These are phyloP conservation scores for Erodium trifolium DNA, from an alignment of 441 rosid species.

Conservation along the genomic window DNA sequence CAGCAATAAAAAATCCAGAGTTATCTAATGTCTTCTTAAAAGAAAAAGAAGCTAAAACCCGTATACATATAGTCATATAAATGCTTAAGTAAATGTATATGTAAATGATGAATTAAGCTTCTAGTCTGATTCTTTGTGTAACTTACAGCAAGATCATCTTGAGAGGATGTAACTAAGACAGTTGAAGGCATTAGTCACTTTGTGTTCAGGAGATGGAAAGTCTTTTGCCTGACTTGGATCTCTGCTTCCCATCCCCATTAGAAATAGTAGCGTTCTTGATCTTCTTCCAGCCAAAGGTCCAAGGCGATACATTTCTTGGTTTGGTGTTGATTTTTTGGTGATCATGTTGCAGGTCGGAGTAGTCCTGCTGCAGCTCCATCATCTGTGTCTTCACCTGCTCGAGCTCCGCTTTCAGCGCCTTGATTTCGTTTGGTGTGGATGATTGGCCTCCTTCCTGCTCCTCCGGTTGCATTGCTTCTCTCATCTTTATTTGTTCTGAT, in stretches of 20 bases:
- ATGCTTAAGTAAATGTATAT: no score
- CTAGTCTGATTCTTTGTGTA: no score
- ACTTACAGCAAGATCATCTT: no score
- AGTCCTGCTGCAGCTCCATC: slow-evolving; percentile 70
- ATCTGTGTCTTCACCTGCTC: slow-evolving; percentile 71
- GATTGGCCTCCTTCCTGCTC: slow-evolving; percentile 48
- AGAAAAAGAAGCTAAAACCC: no score
- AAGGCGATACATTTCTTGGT: slow-evolving; percentile 57
- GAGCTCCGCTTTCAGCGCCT: slow-evolving; percentile 78
- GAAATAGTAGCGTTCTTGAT: slow-evolving; percentile 39
- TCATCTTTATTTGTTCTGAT: slow-evolving; percentile 85
- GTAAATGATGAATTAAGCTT: no score
- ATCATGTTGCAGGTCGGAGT: slow-evolving; percentile 73
- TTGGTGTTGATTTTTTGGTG: slow-evolving; percentile 61
- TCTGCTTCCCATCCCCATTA: slow-evolving; percentile 29
- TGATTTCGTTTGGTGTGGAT: slow-evolving; percentile 76
- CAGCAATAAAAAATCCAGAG: no score
- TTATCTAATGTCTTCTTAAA: no score
- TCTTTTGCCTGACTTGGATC: slow-evolving; percentile 19
- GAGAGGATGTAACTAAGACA: no score
- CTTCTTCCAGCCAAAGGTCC: slow-evolving; percentile 91
- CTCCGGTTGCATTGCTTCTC: slow-evolving; percentile 65
- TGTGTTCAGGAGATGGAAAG: slow-evolving; percentile 3
- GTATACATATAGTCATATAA: no score
- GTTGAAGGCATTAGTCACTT: no score